phyloP scores from a whole-genome alignment of 2,329 filamentous ascomycete species.

The Sclerotinia spermophila region DNA sequence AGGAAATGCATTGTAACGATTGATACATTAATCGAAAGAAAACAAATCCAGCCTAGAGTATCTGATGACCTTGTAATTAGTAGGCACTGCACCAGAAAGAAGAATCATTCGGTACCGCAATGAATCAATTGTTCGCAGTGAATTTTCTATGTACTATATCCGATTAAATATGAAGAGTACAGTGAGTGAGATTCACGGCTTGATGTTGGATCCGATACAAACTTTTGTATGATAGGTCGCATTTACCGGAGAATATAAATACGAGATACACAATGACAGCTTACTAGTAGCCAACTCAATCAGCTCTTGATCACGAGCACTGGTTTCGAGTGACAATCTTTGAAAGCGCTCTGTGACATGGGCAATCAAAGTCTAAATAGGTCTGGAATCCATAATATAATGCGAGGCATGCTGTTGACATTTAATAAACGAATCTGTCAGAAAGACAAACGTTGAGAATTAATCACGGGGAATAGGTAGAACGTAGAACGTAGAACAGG shows the following conservation, averaged over 20 bases:
- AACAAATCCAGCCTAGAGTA: slow-evolving; percentile 3
- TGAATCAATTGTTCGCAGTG: neutral
- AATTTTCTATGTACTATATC: neutral
- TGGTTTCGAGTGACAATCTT: neutral
- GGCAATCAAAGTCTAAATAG: neutral
- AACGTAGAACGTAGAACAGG: neutral
- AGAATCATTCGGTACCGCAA: neutral
- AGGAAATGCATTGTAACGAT: slow-evolving; percentile 16
- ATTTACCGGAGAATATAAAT: neutral
- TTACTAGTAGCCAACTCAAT: neutral
- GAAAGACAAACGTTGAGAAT: neutral
- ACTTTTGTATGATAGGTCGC: neutral
- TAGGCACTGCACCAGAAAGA: neutral
- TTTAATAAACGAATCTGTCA: neutral
- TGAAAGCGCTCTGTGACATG: neutral
- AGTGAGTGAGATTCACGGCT: neutral
- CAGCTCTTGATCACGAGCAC: neutral
- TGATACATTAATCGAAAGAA: slow-evolving; percentile 13
- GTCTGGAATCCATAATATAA: neutral
- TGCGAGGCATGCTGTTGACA: neutral
- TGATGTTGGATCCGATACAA: neutral
- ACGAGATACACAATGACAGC: neutral
- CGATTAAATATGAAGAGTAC: neutral
- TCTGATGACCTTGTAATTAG: slow-evolving; percentile 2
- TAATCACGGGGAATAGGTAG: neutral